A percentile compares a stretch with the other conserved stretches of the same genome.
Evolutionary conservation across 441 rosid genomes (phyloP).

Genomic region (Gossypium trilobum): DNA sequence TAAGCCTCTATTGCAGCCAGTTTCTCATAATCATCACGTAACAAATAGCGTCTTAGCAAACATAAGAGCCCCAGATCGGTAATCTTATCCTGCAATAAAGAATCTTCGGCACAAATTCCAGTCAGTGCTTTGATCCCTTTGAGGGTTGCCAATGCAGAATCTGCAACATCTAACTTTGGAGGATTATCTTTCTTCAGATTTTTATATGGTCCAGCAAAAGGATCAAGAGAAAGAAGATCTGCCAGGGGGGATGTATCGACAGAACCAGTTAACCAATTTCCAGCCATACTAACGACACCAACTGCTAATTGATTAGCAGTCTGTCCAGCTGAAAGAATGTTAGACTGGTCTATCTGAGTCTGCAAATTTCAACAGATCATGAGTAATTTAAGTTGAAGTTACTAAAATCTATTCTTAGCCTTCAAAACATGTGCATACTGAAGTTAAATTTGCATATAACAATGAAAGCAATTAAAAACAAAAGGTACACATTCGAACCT

Average conservation of each 20-base stretch:
- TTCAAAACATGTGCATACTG: conserved; percentile 4
- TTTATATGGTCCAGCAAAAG: conserved; percentile 55
- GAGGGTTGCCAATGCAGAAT: conserved; percentile 82
- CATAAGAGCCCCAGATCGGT: conserved; percentile 62
- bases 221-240: conserved; percentile 86
- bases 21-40: conserved; percentile 87
- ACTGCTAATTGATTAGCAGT: conserved; percentile 61
- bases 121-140: conserved; percentile 81
- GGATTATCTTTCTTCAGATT: conserved; percentile 56
- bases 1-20: conserved; percentile 84
- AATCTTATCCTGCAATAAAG: conserved; percentile 56
- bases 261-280: conserved; percentile 54
- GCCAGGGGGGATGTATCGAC: conserved; percentile 49
- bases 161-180: conserved; percentile 65
- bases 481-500: conserved; percentile 38
- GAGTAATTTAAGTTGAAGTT: conserved; percentile 10
- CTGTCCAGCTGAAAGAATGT: conserved; percentile 54
- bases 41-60: conserved; percentile 71
- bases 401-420: conserved; percentile 4
- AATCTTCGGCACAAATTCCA: conserved; percentile 64
- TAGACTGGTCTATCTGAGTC: conserved; percentile 74
- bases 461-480: not conserved
- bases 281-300: conserved; percentile 73
- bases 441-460: conserved; percentile 10
- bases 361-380: conserved; percentile 27